phyloP scores from a whole-genome alignment of 2,329 filamentous ascomycete genomes.

The Tolypocladium pustulatum region DNA sequence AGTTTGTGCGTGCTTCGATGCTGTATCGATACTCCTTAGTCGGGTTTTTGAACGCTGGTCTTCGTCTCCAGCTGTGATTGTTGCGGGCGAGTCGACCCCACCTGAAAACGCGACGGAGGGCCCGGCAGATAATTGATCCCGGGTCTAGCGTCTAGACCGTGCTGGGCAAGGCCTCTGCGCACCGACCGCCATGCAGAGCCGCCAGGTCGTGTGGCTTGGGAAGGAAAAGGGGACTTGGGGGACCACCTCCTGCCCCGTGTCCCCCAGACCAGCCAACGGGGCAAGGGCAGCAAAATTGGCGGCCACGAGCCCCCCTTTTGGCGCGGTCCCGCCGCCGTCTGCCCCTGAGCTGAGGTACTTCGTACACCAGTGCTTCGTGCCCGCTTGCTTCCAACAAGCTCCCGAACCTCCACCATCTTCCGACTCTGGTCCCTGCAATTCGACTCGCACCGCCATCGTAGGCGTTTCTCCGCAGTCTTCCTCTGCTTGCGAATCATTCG shows the following conservation, averaged over 20 bases:
- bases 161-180: constrained; percentile 9
- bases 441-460: constrained; percentile 1
- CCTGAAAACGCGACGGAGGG: neutral
- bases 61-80: neutral
- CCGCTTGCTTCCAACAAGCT: constrained; percentile 5
- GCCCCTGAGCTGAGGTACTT: constrained; percentile 24
- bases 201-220: constrained; percentile 5
- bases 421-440: constrained; percentile 2
- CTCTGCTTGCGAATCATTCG: constrained; percentile 2
- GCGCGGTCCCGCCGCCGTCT: constrained; percentile 8
- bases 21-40: too few species aligned
- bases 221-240: constrained; percentile 6
- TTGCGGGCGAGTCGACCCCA: neutral
- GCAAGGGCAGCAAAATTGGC: constrained; percentile 21
- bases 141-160: constrained; percentile 6
- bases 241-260: constrained; percentile 9
- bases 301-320: constrained; percentile 11
- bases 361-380: constrained; percentile 6
- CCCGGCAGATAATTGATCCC: constrained; percentile 26
- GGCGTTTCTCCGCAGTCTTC: constrained; percentile 3
- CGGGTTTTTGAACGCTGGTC: too few species aligned
- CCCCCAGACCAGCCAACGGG: constrained; percentile 8
- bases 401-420: constrained; percentile 4
- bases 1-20: too few species aligned
- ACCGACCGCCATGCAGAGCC: constrained; percentile 8